Evolutionary conservation across 2,329 filamentous ascomycete genomes (phyloP).

Genomic region (Cephalotrichum gorgonifer): DNA sequence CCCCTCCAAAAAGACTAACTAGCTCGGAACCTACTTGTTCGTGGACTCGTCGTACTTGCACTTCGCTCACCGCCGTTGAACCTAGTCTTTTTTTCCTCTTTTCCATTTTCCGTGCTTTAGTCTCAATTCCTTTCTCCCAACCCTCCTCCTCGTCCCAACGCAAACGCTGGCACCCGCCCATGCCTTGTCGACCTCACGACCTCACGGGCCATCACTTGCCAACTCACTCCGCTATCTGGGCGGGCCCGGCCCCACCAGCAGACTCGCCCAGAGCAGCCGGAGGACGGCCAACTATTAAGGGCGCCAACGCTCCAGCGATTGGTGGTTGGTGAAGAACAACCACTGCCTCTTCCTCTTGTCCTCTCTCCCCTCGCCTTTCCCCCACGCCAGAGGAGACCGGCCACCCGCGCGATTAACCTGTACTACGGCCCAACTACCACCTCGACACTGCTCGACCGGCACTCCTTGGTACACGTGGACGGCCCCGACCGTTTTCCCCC

Average conservation of each 20-base stretch:
- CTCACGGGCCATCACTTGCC: no score
- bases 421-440: conserved; percentile 2
- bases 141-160: no score
- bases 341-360: background rate
- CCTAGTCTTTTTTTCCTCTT: background rate
- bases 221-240: no score
- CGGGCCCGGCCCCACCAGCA: no score
- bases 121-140: no score
- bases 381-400: background rate
- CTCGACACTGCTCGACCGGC: background rate
- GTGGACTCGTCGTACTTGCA: no score
- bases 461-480: conserved; percentile 7
- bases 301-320: background rate
- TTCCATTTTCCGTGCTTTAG: background rate
- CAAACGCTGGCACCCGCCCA: no score
- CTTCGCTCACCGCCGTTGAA: background rate
- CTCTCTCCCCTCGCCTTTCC: background rate
- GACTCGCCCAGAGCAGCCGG: no score
- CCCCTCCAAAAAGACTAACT: background rate
- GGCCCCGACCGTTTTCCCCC: background rate
- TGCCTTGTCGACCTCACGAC: no score
- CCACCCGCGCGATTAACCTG: background rate
- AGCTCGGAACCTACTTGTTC: no score
- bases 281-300: background rate
- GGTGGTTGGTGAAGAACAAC: background rate